Base-by-base conservation (phyloP, 768 basidiomycete genomes). In the Termitomyces sp. region DNA sequence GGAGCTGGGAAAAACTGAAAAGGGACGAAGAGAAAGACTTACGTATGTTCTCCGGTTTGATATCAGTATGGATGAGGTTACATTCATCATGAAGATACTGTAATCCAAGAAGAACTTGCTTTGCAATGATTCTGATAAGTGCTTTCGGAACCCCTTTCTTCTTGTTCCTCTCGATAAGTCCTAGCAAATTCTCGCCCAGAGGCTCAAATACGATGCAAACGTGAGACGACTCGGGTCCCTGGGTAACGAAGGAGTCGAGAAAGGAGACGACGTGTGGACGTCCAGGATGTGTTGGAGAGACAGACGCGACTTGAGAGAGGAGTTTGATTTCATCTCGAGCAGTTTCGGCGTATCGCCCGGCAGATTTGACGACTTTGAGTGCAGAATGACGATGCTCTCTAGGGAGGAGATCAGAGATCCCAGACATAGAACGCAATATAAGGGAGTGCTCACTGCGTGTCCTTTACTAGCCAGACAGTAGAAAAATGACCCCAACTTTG, bases 1-100 rank as follows among this genome's bases (percentile, higher is more conserved):
- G 36, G 48, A 24, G 24, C 36, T 50, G 20, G 46, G 59, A 56
- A 20, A 43, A 18, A 61, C 14, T 58, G 60, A 40, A 30, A 48
- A 54, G 58, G 47, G 58, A 20, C 28, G 22, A 28, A 55, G 40
- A 60, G 42, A 58, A 58, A 52, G 32, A 56, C 92, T 78, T 68
- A 95, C 94, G 76, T 59, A 97, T 93, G 68, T 97, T 97, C 78
- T 97, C 94, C 56, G 94, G 94, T 72, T 97, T 95, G 58, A 95
- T 88, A 64, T 92, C 90, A 22, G 94, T 97, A 68, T 97, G 94
- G 28, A 95, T 92, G 42, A 96, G 81, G 67, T 91, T 85, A 71
- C 93, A 95, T 71, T 93, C 92, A 26, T 93, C 89, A 65, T 97
- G 94, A 13, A 97, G 83, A 70, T 94, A 97, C 69, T 94, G 86